Evolutionary conservation across 1,139 yeast genomes (phyloP).

Genomic region (Meyerozyma smithsonii): DNA sequence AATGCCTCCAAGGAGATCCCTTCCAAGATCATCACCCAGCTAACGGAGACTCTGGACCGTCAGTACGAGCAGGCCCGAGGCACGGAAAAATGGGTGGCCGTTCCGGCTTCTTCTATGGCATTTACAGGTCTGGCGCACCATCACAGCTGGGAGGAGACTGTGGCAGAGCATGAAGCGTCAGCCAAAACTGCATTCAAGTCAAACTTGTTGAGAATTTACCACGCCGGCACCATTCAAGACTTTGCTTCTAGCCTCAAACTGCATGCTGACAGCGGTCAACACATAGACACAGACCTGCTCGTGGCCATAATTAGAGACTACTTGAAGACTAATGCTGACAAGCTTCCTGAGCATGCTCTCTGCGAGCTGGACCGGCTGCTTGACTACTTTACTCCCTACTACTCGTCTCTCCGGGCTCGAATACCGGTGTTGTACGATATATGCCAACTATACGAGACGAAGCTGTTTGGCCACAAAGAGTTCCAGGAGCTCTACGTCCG

Average conservation of each 20-base stretch:
- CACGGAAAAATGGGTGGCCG: neutral
- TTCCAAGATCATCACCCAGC: slow-evolving; percentile 1
- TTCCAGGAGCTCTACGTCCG: slow-evolving; percentile 26
- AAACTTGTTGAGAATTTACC: neutral
- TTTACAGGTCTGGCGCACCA: slow-evolving; percentile 8
- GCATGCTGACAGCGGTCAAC: neutral
- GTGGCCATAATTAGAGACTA: slow-evolving; percentile 11
- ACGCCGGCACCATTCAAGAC: neutral
- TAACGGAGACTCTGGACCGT: slow-evolving; percentile 2
- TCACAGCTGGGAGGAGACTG: slow-evolving; percentile 3
- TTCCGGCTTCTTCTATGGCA: slow-evolving; percentile 4
- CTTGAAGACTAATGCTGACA: slow-evolving; percentile 4
- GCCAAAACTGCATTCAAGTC: neutral
- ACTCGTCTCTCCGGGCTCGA: slow-evolving; percentile 12
- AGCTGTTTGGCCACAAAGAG: slow-evolving; percentile 8
- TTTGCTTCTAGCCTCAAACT: neutral
- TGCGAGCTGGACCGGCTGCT: slow-evolving; percentile 11
- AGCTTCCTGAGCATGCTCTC: slow-evolving; percentile 15
- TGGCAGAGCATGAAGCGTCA: neutral
- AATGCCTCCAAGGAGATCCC: slow-evolving; percentile 14
- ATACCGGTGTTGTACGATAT: slow-evolving; percentile 18
- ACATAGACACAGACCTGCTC: slow-evolving; percentile 10
- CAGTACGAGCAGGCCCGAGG: neutral
- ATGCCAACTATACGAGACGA: slow-evolving; percentile 15
- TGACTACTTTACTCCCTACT: slow-evolving; percentile 11